Conservation (phyloP, 305 asterid species). For the Solanum hybrid region DNA sequence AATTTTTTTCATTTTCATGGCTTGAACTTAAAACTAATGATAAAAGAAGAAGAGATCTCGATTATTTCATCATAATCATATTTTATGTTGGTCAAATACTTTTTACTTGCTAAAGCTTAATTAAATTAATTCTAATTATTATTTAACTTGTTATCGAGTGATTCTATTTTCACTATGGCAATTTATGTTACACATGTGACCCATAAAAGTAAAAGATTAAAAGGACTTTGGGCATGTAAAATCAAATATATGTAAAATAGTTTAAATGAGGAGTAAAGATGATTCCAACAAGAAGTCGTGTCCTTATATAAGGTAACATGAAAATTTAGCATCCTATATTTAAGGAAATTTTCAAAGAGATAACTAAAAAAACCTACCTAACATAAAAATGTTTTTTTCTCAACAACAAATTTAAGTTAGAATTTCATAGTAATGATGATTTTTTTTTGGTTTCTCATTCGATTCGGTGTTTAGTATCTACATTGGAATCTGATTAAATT, state of each 20-base stretch:
- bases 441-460: too few relatives aligned
- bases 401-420: background rate
- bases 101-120: background rate
- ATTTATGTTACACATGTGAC: background rate
- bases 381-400: background rate
- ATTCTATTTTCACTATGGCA: background rate
- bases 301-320: background rate
- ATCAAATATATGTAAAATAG: background rate
- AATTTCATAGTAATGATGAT: background rate
- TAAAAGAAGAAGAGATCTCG: too few relatives aligned
- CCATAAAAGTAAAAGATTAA: background rate
- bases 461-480: too few relatives aligned
- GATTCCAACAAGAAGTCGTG: background rate
- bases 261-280: background rate
- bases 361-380: background rate
- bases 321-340: too few relatives aligned
- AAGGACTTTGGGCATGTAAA: background rate
- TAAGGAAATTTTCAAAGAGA: background rate
- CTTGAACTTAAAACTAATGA: background rate
- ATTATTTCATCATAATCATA: too few relatives aligned
- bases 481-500: too few relatives aligned
- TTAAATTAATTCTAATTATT: background rate
- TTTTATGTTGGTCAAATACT: background rate
- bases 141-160: background rate
- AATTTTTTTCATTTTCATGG: background rate